Evolutionary conservation across 495 filamentous ascomycete genomes (phyloP).

Genomic region (Aspergillus sparsus): DNA sequence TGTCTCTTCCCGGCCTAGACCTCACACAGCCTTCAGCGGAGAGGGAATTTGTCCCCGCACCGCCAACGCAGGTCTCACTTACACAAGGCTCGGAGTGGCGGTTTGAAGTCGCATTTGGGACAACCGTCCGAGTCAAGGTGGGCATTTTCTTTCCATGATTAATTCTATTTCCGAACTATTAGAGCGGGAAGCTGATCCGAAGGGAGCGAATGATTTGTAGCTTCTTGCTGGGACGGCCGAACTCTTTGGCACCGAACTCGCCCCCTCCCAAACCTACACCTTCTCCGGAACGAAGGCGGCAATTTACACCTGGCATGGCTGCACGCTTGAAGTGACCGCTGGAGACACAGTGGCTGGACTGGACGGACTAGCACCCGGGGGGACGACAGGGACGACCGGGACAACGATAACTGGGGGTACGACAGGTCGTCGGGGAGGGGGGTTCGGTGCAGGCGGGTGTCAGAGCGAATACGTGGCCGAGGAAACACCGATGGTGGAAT

Average conservation of each 20-base stretch:
- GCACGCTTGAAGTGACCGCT: constrained; percentile 72
- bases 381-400: constrained; percentile 15
- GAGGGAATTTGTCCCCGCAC: constrained; percentile 39
- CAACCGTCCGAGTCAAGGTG: constrained; percentile 63
- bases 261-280: constrained; percentile 73
- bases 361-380: constrained; percentile 32
- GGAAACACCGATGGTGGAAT: constrained; percentile 80
- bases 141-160: constrained; percentile 20
- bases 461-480: constrained; percentile 76
- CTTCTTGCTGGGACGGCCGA: constrained; percentile 84
- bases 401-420: constrained; percentile 9
- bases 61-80: constrained; percentile 48
- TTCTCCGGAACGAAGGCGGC: constrained; percentile 83
- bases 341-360: constrained; percentile 46
- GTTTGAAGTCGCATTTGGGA: constrained; percentile 78
- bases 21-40: constrained; percentile 47
- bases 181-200: constrained; percentile 9
- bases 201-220: constrained; percentile 34
- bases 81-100: constrained; percentile 73
- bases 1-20: constrained; percentile 53
- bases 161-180: not conserved
- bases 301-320: constrained; percentile 90
- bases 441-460: constrained; percentile 51
- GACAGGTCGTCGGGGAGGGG: constrained; percentile 16
- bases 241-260: constrained; percentile 94